Conservation (phyloP, 176 grass and related monocot species). For the Rhynchospora pubera region DNA sequence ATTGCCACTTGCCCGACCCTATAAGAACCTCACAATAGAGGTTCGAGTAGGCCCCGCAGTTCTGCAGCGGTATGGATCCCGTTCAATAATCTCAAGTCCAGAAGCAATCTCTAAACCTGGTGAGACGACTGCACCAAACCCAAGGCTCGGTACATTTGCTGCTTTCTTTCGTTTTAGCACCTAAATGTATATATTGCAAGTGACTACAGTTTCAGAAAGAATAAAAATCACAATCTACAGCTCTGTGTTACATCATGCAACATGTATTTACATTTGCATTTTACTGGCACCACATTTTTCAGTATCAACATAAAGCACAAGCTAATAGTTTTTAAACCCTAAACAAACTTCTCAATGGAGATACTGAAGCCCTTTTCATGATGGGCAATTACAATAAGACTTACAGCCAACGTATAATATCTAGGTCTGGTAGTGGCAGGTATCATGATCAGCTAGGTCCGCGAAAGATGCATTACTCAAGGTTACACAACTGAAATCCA, state of each 20-base stretch:
- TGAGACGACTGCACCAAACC: constrained; percentile 84
- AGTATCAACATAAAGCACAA: not conserved
- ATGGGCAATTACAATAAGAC: not conserved
- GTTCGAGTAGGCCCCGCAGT: constrained; percentile 79
- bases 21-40: constrained; percentile 66
- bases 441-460: not conserved
- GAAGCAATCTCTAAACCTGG: constrained; percentile 63
- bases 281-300: not conserved
- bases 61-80: constrained; percentile 58
- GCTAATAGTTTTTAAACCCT: not conserved
- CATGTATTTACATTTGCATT: not conserved
- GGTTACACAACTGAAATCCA: not conserved
- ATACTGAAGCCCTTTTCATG: not conserved
- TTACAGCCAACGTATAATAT: not conserved
- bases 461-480: not conserved
- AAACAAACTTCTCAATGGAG: not conserved
- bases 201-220: not conserved
- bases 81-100: constrained; percentile 61
- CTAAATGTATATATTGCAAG: constrained; percentile 30
- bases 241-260: not conserved
- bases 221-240: not conserved
- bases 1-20: constrained; percentile 79
- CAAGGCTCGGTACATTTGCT: constrained; percentile 73
- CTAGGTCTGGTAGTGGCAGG: not conserved
- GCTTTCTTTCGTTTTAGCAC: constrained; percentile 86